These are phyloP conservation scores for Athelia psychrophila DNA, from an alignment of 1,284 basidiomycete species.

Conservation along the genomic window DNA sequence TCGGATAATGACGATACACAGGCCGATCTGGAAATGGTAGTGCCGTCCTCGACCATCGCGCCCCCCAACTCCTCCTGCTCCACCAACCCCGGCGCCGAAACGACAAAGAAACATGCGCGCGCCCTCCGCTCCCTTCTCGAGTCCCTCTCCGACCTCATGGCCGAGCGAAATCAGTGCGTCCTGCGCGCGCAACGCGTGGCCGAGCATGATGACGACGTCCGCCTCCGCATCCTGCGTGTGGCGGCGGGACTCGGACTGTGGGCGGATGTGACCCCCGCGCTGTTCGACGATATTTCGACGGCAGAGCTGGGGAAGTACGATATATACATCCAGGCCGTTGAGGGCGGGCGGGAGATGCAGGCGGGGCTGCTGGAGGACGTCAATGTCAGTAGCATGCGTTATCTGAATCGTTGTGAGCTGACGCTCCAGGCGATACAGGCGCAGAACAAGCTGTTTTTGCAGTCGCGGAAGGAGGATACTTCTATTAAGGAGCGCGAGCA, in stretches of 20 bases:
- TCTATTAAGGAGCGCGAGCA: constrained; percentile 81
- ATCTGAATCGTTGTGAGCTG: background rate
- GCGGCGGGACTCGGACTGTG: constrained; percentile 63
- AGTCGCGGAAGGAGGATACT: constrained; percentile 78
- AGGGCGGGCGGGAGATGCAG: constrained; percentile 60
- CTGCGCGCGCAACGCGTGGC: constrained; percentile 64
- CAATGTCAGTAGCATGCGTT: constrained; percentile 44
- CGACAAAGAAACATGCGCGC: constrained; percentile 65
- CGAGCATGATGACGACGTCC: constrained; percentile 73
- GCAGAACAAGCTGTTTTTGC: constrained; percentile 75
- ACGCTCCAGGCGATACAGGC: constrained; percentile 38
- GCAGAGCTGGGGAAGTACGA: constrained; percentile 83
- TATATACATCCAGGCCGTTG: constrained; percentile 64
- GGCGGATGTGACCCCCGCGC: constrained; percentile 74
- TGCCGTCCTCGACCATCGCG: constrained; percentile 62
- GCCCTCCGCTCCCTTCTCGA: constrained; percentile 79
- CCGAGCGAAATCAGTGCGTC: constrained; percentile 60
- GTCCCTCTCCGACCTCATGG: constrained; percentile 72
- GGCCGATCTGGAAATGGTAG: constrained; percentile 64
- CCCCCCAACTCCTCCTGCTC: constrained; percentile 28
- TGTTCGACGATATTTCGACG: constrained; percentile 85
- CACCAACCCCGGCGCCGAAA: constrained; percentile 25
- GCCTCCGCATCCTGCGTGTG: constrained; percentile 64
- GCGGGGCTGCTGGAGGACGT: constrained; percentile 65
- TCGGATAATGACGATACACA: constrained; percentile 24